A percentile compares a stretch with the other conserved stretches of the same genome.
Conservation (phyloP, 352 stramenopile species). For the Blastocystis hominis region DNA sequence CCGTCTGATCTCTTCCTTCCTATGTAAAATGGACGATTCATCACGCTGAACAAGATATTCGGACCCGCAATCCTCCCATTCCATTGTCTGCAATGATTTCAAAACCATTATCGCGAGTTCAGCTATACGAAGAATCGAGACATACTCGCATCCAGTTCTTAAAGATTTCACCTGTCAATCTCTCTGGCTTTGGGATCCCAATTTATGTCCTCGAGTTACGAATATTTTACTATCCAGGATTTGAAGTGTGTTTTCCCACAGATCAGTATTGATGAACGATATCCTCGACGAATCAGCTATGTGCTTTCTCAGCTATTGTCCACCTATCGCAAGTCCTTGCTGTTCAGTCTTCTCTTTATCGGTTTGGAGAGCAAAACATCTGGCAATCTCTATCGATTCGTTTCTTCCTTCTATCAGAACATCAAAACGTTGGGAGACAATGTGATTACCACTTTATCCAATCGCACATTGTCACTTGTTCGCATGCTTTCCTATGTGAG, state of each 20-base stretch:
- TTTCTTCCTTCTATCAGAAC: background rate
- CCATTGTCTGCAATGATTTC: background rate
- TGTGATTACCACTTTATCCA: background rate
- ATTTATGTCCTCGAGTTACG: background rate
- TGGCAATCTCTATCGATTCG: background rate
- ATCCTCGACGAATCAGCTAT: background rate
- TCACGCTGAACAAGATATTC: background rate
- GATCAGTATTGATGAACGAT: background rate
- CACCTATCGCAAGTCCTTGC: background rate
- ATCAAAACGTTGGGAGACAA: background rate
- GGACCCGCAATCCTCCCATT: background rate
- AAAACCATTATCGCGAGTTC: background rate
- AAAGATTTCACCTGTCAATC: background rate
- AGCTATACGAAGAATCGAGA: slow-evolving; percentile 10
- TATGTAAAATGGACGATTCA: background rate
- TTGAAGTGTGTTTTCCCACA: background rate
- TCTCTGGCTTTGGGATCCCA: background rate
- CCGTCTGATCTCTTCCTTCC: no score
- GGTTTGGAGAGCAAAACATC: background rate
- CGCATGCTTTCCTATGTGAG: background rate
- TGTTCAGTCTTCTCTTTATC: background rate
- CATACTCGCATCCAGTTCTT: slow-evolving; percentile 1
- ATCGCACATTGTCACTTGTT: background rate
- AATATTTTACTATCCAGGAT: background rate
- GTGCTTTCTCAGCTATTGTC: background rate